These are phyloP conservation scores for Pulveroboletus sp. DNA, from an alignment of 768 basidiomycete genomes.

Conservation along the genomic window DNA sequence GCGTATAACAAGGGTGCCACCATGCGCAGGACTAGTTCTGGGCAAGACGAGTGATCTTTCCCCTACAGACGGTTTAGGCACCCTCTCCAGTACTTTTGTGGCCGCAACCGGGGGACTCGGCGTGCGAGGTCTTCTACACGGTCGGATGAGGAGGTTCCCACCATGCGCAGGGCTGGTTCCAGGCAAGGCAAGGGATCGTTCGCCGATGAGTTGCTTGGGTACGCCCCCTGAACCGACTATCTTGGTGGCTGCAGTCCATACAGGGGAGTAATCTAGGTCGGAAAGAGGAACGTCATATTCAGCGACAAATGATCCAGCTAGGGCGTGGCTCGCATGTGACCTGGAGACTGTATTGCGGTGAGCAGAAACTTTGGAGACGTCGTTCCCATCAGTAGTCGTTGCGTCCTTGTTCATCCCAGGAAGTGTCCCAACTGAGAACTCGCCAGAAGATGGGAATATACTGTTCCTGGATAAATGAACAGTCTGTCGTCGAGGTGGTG, in stretches of 20 bases:
- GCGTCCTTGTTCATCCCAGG: background rate
- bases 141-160: background rate
- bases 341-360: background rate
- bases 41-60: constrained; percentile 6
- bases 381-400: background rate
- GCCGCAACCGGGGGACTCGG: background rate
- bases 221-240: background rate
- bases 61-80: constrained; percentile 4
- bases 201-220: constrained; percentile 4
- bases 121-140: background rate
- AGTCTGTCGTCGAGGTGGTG: constrained; percentile 3
- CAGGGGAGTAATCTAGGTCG: constrained; percentile 3
- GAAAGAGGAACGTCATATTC: constrained; percentile 15
- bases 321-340: background rate
- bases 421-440: constrained; percentile 21
- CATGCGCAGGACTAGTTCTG: constrained; percentile 11
- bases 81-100: background rate
- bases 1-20: background rate
- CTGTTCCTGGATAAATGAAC: constrained; percentile 26
- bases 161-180: constrained; percentile 12
- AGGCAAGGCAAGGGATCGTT: constrained; percentile 7
- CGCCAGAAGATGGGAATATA: constrained; percentile 29
- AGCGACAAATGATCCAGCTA: constrained; percentile 13
- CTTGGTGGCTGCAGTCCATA: background rate
- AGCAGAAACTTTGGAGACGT: background rate